phyloP scores from a whole-genome alignment of 257 asterid genomes.

The Lantana camara region DNA sequence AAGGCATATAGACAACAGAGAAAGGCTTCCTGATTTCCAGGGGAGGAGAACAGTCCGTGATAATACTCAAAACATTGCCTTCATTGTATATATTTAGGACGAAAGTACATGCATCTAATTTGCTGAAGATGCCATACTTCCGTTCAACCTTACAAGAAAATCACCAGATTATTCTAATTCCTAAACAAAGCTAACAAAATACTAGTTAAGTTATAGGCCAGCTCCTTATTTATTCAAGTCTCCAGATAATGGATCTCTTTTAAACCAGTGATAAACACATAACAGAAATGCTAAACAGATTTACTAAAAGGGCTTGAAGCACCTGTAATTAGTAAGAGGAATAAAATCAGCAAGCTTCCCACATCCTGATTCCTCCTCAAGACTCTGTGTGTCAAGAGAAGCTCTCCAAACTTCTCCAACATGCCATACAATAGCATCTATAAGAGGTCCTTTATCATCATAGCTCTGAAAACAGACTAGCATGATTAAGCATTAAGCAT shows the following conservation, averaged over 20 bases:
- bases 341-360: slow-evolving; percentile 84
- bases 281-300: slow-evolving; percentile 12
- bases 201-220: slow-evolving; percentile 19
- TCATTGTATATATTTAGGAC: slow-evolving; percentile 75
- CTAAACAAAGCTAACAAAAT: slow-evolving; percentile 24
- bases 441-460: slow-evolving; percentile 91
- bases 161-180: slow-evolving; percentile 25
- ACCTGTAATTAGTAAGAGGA: slow-evolving; percentile 97
- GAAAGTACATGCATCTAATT: slow-evolving; percentile 84
- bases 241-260: slow-evolving; percentile 20
- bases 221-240: slow-evolving; percentile 25
- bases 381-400: slow-evolving; percentile 92
- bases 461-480: slow-evolving; percentile 53
- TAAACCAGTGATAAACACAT: slow-evolving; percentile 19
- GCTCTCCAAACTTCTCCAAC: slow-evolving; percentile 98
- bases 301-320: slow-evolving; percentile 25
- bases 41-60: slow-evolving; percentile 88
- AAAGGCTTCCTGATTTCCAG: not conserved
- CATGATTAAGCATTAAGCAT: slow-evolving; percentile 28
- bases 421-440: slow-evolving; percentile 99
- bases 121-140: slow-evolving; percentile 87
- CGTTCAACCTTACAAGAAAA: slow-evolving; percentile 74
- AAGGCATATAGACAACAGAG: slow-evolving; percentile 17
- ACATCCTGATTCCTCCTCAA: slow-evolving; percentile 76
- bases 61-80: slow-evolving; percentile 89